Percentiles rank a stretch among this genome's conserved stretches.
phyloP scores from a whole-genome alignment of 2,329 filamentous ascomycete species.

The Neonectria faginata region DNA sequence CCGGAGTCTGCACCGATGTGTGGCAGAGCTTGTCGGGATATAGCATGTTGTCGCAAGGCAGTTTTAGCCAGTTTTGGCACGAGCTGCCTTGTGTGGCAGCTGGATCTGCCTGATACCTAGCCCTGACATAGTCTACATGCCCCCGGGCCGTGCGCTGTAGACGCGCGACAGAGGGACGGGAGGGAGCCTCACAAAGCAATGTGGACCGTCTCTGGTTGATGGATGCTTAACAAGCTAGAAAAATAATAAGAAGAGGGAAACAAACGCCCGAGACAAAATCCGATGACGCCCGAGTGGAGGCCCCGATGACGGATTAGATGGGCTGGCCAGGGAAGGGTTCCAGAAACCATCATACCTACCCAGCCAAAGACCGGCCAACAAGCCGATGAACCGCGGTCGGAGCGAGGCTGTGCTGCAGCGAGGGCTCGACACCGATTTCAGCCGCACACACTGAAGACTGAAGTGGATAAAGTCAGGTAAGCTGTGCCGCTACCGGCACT shows the following conservation, averaged over 20 bases:
- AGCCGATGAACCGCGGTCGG: constrained; percentile 16
- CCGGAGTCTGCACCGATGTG: constrained; percentile 4
- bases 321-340: constrained; percentile 25
- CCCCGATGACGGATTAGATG: not conserved
- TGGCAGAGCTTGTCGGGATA: constrained; percentile 16
- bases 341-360: constrained; percentile 26
- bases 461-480: constrained; percentile 19
- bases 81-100: constrained; percentile 16
- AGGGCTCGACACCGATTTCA: constrained; percentile 37
- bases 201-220: constrained; percentile 12
- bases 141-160: constrained; percentile 23
- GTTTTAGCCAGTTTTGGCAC: constrained; percentile 28
- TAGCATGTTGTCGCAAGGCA: constrained; percentile 30
- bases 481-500: not conserved
- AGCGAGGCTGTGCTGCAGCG: constrained; percentile 32
- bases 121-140: not conserved
- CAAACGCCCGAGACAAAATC: constrained; percentile 9
- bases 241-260: not conserved
- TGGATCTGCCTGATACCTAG: no score
- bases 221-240: not conserved
- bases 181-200: constrained; percentile 11
- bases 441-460: constrained; percentile 38
- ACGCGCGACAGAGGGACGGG: not conserved
- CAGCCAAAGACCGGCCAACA: constrained; percentile 12
- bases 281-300: constrained; percentile 1